Evolutionary conservation across 2,329 filamentous ascomycete genomes (phyloP).

Genomic region (Penicillium frequentans): DNA sequence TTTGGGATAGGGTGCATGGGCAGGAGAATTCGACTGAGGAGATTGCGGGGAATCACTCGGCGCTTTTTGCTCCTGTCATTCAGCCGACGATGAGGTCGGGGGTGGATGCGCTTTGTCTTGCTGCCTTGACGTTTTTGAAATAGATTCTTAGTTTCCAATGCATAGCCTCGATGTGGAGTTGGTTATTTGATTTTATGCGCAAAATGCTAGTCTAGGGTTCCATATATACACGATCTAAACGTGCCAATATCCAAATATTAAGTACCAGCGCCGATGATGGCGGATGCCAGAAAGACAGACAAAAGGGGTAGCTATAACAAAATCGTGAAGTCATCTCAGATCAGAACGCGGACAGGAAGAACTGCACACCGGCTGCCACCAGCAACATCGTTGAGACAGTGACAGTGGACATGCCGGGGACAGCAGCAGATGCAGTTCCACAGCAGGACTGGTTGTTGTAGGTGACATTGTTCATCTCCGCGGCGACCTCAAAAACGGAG

Average conservation of each 20-base stretch:
- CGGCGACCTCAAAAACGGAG: slow-evolving; percentile 75
- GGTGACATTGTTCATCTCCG: slow-evolving; percentile 69
- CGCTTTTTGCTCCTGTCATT: slow-evolving; percentile 59
- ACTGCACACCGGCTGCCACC: slow-evolving; percentile 24
- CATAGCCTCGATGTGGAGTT: too few relatives aligned
- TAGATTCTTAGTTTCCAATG: not conserved
- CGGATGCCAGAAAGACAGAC: not conserved
- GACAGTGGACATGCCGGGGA: slow-evolving; percentile 18
- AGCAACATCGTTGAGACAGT: slow-evolving; percentile 22
- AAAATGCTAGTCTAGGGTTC: not conserved
- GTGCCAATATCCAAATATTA: not conserved
- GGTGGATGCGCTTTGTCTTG: slow-evolving; percentile 52
- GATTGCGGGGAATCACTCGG: slow-evolving; percentile 61
- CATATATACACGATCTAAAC: not conserved
- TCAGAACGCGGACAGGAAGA: slow-evolving; percentile 25
- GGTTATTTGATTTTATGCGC: too few relatives aligned
- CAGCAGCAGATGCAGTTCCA: slow-evolving; percentile 29
- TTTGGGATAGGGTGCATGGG: slow-evolving; percentile 52
- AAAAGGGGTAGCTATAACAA: not conserved
- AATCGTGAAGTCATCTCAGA: slow-evolving; percentile 15
- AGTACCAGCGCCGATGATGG: not conserved
- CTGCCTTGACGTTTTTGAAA: slow-evolving; percentile 47
- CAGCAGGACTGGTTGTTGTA: slow-evolving; percentile 53
- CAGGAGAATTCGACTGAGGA: slow-evolving; percentile 43
- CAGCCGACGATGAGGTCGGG: slow-evolving; percentile 58